phyloP scores from a whole-genome alignment of 2,329 filamentous ascomycete genomes.

The Aspergillus quadrilineatus region DNA sequence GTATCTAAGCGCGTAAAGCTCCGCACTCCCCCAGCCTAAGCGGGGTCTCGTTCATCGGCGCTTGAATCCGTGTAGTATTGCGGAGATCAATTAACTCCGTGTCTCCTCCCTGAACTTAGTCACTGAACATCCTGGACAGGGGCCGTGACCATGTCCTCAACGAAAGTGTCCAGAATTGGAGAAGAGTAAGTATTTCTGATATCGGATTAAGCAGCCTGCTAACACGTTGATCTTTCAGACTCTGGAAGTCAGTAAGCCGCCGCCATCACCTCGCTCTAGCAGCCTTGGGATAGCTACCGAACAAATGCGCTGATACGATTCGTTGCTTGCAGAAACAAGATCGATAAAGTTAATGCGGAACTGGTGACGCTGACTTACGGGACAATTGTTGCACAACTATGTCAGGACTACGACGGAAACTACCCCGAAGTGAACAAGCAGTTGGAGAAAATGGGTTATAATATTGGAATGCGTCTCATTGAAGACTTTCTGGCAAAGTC shows the following conservation, averaged over 20 bases:
- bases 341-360: conserved; percentile 98
- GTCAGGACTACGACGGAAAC: conserved; percentile 92
- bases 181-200: conserved; percentile 64
- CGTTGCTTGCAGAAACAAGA: conserved; percentile 66
- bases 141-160: conserved; percentile 50
- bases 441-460: conserved; percentile 98
- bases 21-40: conserved; percentile 20
- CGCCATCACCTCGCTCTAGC: neutral
- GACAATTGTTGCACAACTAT: conserved; percentile 93
- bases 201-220: conserved; percentile 13
- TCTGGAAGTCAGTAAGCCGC: conserved; percentile 77
- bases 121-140: neutral
- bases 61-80: conserved; percentile 3
- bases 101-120: conserved; percentile 1
- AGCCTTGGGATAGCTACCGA: neutral
- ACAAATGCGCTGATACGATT: conserved; percentile 18
- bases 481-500: conserved; percentile 98
- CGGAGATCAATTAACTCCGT: neutral
- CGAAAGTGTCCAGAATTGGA: conserved; percentile 67
- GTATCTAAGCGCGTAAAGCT: conserved; percentile 19
- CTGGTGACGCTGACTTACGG: conserved; percentile 96
- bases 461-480: conserved; percentile 91
- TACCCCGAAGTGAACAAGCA: conserved; percentile 97
- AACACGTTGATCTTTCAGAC: conserved; percentile 54
- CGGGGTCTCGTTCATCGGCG: conserved; percentile 20